phyloP scores from a whole-genome alignment of 805 yeast genomes.

The Candida qinlingensis region DNA sequence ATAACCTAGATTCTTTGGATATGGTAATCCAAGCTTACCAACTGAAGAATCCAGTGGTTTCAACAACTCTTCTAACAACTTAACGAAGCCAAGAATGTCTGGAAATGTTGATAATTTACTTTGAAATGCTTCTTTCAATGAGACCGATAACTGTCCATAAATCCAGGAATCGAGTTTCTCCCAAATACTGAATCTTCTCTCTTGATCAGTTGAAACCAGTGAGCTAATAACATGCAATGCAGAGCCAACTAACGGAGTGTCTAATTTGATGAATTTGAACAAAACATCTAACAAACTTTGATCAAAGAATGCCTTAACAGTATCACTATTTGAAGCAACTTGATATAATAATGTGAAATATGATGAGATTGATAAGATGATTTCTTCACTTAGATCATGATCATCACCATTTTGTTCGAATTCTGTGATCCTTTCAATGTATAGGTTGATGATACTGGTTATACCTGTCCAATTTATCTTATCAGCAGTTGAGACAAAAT shows the following conservation, averaged over 20 bases:
- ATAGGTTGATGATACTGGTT: constrained; percentile 47
- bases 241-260: constrained; percentile 48
- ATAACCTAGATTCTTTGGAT: constrained; percentile 60
- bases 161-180: constrained; percentile 64
- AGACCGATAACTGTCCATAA: constrained; percentile 30
- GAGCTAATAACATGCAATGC: constrained; percentile 52
- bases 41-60: constrained; percentile 29
- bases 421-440: constrained; percentile 38
- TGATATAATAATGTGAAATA: constrained; percentile 60
- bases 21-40: constrained; percentile 40
- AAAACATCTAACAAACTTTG: constrained; percentile 30
- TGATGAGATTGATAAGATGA: constrained; percentile 67
- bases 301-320: constrained; percentile 28
- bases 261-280: constrained; percentile 39
- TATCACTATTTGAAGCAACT: constrained; percentile 39
- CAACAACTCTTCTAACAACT: constrained; percentile 37
- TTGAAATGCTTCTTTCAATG: constrained; percentile 40
- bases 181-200: constrained; percentile 56
- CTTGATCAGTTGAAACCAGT: constrained; percentile 42
- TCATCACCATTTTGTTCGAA: constrained; percentile 34
- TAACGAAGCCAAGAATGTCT: constrained; percentile 58
- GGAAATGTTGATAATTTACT: constrained; percentile 44
- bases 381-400: constrained; percentile 73
- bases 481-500: constrained; percentile 35
- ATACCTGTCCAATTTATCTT: constrained; percentile 54